Percentiles rank a stretch among this genome's conserved stretches.
Conservation (phyloP, 2,329 filamentous ascomycete genomes). For the Daldinia sp. region DNA sequence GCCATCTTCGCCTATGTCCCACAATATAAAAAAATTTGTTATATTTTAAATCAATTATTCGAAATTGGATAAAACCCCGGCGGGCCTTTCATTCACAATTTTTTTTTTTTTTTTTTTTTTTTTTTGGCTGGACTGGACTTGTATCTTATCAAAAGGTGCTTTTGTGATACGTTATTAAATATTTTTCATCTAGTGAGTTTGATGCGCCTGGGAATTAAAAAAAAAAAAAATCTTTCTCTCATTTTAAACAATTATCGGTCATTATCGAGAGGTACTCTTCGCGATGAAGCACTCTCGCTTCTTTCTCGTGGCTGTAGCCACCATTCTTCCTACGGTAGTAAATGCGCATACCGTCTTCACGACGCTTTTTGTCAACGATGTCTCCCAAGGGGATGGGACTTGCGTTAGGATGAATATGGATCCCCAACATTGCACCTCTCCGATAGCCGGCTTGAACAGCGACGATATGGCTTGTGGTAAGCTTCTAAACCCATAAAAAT, state of each 20-base stretch:
- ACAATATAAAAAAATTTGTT: too few species aligned
- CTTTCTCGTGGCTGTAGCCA: conserved; percentile 48
- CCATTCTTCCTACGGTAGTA: conserved; percentile 48
- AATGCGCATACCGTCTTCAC: conserved; percentile 70
- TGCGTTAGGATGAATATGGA: conserved; percentile 73
- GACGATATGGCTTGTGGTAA: conserved; percentile 76
- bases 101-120: too few species aligned
- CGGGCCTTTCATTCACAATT: too few species aligned
- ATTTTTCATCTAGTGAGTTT: not conserved
- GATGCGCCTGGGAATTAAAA: not conserved
- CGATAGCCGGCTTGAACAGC: conserved; percentile 65
- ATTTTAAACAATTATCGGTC: not conserved
- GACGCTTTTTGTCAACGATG: conserved; percentile 67
- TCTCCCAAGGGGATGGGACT: conserved; percentile 73
- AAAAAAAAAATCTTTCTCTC: too few species aligned
- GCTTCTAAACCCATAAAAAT: conserved; percentile 34
- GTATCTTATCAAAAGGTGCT: not conserved
- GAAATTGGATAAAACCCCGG: too few species aligned
- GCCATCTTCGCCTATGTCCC: too few species aligned
- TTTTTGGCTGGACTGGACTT: conserved; percentile 3
- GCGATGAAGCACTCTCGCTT: conserved; percentile 50
- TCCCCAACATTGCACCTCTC: conserved; percentile 60
- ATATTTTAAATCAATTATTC: too few species aligned
- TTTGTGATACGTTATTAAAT: not conserved
- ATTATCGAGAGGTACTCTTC: not conserved